phyloP scores from a whole-genome alignment of 2,329 filamentous ascomycete species.

The Fulvia fulva region DNA sequence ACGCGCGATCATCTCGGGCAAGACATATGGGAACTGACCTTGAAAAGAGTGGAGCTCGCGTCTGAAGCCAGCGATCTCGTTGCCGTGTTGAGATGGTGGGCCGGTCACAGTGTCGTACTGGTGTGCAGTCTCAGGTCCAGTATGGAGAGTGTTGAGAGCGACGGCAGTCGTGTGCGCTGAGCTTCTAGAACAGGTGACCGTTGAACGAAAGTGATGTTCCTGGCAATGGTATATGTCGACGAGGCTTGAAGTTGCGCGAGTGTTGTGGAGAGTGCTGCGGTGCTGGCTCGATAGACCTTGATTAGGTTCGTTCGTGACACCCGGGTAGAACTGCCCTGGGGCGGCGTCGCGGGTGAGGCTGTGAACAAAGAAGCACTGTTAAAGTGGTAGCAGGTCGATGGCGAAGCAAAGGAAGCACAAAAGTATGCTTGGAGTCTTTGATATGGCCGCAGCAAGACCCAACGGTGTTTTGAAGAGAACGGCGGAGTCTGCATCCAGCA shows the following conservation, averaged over 20 bases:
- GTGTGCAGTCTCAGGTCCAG: conserved; percentile 11
- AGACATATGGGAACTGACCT: conserved; percentile 1
- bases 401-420: conserved; percentile 18
- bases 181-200: conserved; percentile 13
- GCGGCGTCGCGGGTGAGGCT: conserved; percentile 18
- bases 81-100: neutral
- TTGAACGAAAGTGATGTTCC: conserved; percentile 18
- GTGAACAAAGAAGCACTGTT: conserved; percentile 25
- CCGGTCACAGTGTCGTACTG: conserved; percentile 11
- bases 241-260: conserved; percentile 12
- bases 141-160: conserved; percentile 1
- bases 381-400: conserved; percentile 17
- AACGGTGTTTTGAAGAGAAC: conserved; percentile 22
- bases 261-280: conserved; percentile 15
- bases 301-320: conserved; percentile 21
- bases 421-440: conserved; percentile 13
- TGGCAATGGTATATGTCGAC: conserved; percentile 22
- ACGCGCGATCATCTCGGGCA: neutral
- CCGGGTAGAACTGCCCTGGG: conserved; percentile 22
- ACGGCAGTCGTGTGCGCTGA: conserved; percentile 10
- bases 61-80: neutral
- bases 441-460: conserved; percentile 20
- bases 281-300: conserved; percentile 18
- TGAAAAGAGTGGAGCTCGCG: neutral
- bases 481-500: conserved; percentile 25